Conservation (phyloP, 441 rosid genomes). For the Euphorbia schlechtendalii region DNA sequence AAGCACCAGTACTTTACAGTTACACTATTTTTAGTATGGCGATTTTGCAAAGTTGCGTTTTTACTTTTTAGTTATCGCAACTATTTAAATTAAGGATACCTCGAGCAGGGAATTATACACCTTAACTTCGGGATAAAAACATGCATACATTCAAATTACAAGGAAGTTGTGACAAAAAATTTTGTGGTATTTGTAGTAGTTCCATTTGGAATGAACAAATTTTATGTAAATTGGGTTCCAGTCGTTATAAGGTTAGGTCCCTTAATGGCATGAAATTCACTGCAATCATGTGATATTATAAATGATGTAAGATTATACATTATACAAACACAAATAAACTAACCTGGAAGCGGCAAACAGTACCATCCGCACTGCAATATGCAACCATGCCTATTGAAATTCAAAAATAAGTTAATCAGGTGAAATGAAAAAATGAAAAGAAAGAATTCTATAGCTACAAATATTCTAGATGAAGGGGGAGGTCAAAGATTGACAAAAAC, state of each 20-base stretch:
- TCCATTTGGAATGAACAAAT: background rate
- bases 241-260: background rate
- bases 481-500: background rate
- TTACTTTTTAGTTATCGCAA: background rate
- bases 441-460: background rate
- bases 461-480: too few species aligned
- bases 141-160: background rate
- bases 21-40: too few species aligned
- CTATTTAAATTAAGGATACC: background rate
- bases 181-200: background rate
- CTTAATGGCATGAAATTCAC: background rate
- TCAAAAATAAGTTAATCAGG: conserved; percentile 9
- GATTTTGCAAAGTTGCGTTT: too few species aligned
- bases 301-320: background rate
- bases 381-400: conserved; percentile 67
- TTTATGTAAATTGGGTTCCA: too few species aligned
- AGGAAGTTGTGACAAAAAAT: background rate
- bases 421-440: background rate
- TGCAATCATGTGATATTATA: too few species aligned
- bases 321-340: conserved; percentile 21
- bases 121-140: background rate
- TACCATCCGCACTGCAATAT: conserved; percentile 81
- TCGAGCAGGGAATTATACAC: background rate
- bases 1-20: too few species aligned
- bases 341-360: conserved; percentile 61